These are phyloP conservation scores for Sordariomycetes sp. DNA, from an alignment of 2,329 filamentous ascomycete genomes.

Conservation along the genomic window DNA sequence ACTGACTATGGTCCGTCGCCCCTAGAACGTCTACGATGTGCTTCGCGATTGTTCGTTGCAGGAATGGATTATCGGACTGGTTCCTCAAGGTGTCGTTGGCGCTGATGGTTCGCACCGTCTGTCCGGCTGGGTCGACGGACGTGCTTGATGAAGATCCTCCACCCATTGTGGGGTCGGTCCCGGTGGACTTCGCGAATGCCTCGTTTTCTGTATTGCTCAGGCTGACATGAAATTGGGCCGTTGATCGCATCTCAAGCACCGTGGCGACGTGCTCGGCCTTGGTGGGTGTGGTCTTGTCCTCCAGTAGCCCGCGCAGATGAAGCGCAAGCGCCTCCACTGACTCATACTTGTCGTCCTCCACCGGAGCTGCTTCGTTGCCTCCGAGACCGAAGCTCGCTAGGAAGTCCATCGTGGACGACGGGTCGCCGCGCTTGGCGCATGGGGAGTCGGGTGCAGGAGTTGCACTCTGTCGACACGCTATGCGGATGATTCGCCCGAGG, in stretches of 20 bases:
- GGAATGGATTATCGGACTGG: slow-evolving; percentile 35
- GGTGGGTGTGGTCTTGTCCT: slow-evolving; percentile 32
- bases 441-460: no score
- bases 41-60: slow-evolving; percentile 40
- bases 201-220: slow-evolving; percentile 26
- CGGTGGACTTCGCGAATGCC: slow-evolving; percentile 17
- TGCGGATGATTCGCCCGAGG: no score
- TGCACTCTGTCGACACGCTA: no score
- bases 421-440: no score
- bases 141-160: slow-evolving; percentile 13
- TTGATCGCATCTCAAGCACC: slow-evolving; percentile 35
- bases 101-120: slow-evolving; percentile 26
- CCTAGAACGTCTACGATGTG: slow-evolving; percentile 35
- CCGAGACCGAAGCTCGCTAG: slow-evolving; percentile 24
- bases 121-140: slow-evolving; percentile 7
- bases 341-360: slow-evolving; percentile 15
- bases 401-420: slow-evolving; percentile 30
- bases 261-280: slow-evolving; percentile 40
- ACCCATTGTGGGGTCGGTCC: slow-evolving; percentile 23
- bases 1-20: slow-evolving; percentile 36
- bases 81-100: slow-evolving; percentile 36
- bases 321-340: slow-evolving; percentile 35
- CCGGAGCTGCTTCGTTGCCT: slow-evolving; percentile 10
- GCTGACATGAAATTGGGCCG: slow-evolving; percentile 31
- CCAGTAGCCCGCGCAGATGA: slow-evolving; percentile 31